phyloP scores from a whole-genome alignment of 345 rosid genomes.

The Geranium brycei region DNA sequence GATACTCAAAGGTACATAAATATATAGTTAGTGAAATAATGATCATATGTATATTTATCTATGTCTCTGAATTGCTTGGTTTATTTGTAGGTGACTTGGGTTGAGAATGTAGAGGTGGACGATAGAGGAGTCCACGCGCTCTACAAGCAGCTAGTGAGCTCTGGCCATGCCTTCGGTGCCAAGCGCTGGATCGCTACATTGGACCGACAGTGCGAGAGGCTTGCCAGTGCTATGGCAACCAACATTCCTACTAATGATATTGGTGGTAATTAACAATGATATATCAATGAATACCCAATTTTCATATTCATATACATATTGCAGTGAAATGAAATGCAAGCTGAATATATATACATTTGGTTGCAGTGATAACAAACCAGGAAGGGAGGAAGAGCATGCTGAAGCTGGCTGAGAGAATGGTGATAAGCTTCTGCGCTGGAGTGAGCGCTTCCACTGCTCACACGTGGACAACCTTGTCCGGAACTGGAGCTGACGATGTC shows the following conservation, averaged over 20 bases:
- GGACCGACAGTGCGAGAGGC: conserved; percentile 72
- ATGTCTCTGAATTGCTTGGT: too few relatives aligned
- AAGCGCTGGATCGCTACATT: conserved; percentile 77
- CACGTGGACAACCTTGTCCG: conserved; percentile 53
- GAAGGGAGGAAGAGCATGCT: conserved; percentile 64
- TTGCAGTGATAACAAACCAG: conserved; percentile 44
- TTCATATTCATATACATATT: too few relatives aligned
- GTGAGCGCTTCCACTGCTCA: conserved; percentile 56
- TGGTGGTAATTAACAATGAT: conserved; percentile 36
- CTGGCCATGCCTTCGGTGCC: conserved; percentile 83
- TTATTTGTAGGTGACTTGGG: conserved; percentile 61
- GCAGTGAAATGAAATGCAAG: too few relatives aligned
- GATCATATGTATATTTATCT: too few relatives aligned
- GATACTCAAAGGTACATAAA: conserved; percentile 53
- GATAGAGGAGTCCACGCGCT: conserved; percentile 48
- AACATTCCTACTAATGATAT: conserved; percentile 39
- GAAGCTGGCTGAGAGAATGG: conserved; percentile 74
- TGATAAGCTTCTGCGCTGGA: conserved; percentile 57
- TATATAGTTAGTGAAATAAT: background rate
- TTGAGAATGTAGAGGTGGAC: conserved; percentile 85
- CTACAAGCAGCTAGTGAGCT: conserved; percentile 44
- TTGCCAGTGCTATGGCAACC: conserved; percentile 54
- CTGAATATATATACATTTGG: background rate
- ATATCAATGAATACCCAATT: too few relatives aligned
- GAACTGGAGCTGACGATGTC: conserved; percentile 58